Evolutionary conservation across 352 stramenopile genomes (phyloP).

Genomic region (Phytophthora ramorum): DNA sequence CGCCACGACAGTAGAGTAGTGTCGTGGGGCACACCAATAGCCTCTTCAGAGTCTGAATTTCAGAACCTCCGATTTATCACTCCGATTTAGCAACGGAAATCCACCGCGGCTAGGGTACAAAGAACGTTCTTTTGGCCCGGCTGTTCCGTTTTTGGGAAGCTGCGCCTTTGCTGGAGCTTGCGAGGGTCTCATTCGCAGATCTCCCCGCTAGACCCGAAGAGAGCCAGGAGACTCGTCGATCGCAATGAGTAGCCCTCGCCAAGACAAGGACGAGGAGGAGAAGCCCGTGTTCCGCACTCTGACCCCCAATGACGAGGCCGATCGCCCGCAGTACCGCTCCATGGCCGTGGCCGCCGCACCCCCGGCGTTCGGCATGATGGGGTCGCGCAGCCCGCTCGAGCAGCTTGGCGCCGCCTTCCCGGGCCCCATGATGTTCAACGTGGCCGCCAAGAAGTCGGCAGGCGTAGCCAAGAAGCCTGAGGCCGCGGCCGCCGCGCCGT

Average conservation of each 20-base stretch:
- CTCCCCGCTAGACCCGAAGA: constrained; percentile 15
- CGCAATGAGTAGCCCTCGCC: constrained; percentile 37
- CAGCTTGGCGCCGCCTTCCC: constrained; percentile 50
- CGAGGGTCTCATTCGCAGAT: constrained; percentile 38
- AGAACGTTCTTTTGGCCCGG: constrained; percentile 27
- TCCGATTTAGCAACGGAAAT: constrained; percentile 18
- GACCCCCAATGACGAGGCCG: constrained; percentile 51
- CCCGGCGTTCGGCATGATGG: constrained; percentile 54
- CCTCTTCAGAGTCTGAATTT: neutral
- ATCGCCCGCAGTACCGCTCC: constrained; percentile 62
- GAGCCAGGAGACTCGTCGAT: neutral
- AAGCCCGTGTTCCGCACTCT: constrained; percentile 69
- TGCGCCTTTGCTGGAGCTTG: constrained; percentile 19
- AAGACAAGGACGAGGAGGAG: constrained; percentile 61
- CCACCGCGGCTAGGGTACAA: constrained; percentile 8
- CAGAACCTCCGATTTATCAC: constrained; percentile 13
- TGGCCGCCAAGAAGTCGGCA: constrained; percentile 43
- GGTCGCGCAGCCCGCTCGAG: constrained; percentile 28
- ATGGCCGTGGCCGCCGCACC: constrained; percentile 54
- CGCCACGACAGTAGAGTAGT: neutral
- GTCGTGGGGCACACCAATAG: neutral
- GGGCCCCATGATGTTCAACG: constrained; percentile 51
- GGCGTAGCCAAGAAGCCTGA: constrained; percentile 31
- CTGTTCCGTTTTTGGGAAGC: constrained; percentile 8
- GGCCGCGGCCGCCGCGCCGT: constrained; percentile 35